A percentile compares a stretch with the other conserved stretches of the same genome.
These are phyloP conservation scores for Leptographium lundbergii DNA, from an alignment of 2,329 filamentous ascomycete species.

Conservation along the genomic window DNA sequence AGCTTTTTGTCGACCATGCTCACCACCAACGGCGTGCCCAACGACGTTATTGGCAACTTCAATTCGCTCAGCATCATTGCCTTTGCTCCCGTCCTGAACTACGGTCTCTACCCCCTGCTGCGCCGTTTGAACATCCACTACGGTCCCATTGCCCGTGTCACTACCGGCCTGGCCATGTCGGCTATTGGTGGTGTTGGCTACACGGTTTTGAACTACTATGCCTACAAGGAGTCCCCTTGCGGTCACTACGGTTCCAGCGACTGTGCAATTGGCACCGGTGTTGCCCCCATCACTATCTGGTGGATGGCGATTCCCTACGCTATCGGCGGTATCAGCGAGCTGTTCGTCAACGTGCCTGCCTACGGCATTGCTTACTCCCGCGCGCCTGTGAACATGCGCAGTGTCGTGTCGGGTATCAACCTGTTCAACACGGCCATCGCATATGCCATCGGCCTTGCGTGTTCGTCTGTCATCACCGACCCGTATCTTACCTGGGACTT, in stretches of 20 bases:
- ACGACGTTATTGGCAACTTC: slow-evolving; percentile 64
- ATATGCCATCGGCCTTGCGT: slow-evolving; percentile 52
- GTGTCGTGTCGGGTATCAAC: slow-evolving; percentile 53
- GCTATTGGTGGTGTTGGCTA: slow-evolving; percentile 31
- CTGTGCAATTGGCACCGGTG: slow-evolving; percentile 20
- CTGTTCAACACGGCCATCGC: slow-evolving; percentile 59
- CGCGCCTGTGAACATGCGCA: slow-evolving; percentile 64
- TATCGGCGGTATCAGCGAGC: slow-evolving; percentile 33
- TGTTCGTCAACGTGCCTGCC: slow-evolving; percentile 39
- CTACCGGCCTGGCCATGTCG: slow-evolving; percentile 38
- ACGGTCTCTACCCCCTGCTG: slow-evolving; percentile 53
- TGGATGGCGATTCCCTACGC: slow-evolving; percentile 44
- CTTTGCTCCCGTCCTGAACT: slow-evolving; percentile 59
- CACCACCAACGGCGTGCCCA: slow-evolving; percentile 53
- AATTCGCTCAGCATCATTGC: slow-evolving; percentile 64
- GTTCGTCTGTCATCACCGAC: slow-evolving; percentile 32
- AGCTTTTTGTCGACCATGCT: slow-evolving; percentile 35
- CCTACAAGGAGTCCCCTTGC: slow-evolving; percentile 28
- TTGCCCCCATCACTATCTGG: slow-evolving; percentile 37
- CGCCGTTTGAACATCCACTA: slow-evolving; percentile 52
- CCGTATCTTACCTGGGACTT: slow-evolving; percentile 38
- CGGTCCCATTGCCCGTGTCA: slow-evolving; percentile 65
- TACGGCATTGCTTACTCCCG: slow-evolving; percentile 50
- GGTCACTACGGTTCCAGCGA: slow-evolving; percentile 26
- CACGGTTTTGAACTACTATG: slow-evolving; percentile 27